A percentile compares a stretch with the other conserved stretches of the same genome.
These are phyloP conservation scores for Hyphodiscus hymeniophilus DNA, from an alignment of 495 filamentous ascomycete species.

Conservation along the genomic window DNA sequence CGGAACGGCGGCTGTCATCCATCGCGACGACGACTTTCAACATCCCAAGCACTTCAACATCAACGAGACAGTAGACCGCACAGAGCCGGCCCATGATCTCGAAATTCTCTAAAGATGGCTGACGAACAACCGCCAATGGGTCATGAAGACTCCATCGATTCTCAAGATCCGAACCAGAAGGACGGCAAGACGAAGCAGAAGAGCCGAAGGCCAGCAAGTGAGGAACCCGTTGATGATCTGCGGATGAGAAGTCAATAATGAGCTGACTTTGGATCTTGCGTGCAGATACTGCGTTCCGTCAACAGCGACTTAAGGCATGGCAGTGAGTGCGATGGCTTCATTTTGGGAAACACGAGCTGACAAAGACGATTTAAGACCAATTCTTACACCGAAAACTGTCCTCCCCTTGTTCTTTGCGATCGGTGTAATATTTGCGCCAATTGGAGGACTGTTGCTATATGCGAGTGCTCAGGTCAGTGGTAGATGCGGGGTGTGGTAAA, in stretches of 20 bases:
- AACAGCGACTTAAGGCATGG: slow-evolving; percentile 91
- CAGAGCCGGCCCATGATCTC: slow-evolving; percentile 17
- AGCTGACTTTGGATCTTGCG: slow-evolving; percentile 13
- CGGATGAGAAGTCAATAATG: neutral
- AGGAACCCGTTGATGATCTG: slow-evolving; percentile 23
- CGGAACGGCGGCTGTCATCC: slow-evolving; percentile 7
- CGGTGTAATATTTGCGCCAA: slow-evolving; percentile 79
- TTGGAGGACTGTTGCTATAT: slow-evolving; percentile 77
- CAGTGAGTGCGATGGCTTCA: slow-evolving; percentile 49
- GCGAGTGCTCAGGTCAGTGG: slow-evolving; percentile 61
- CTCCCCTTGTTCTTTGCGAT: slow-evolving; percentile 82
- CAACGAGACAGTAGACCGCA: slow-evolving; percentile 5
- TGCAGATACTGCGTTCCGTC: slow-evolving; percentile 82
- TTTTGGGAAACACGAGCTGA: slow-evolving; percentile 8
- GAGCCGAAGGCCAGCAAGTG: slow-evolving; percentile 78
- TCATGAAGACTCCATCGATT: slow-evolving; percentile 32
- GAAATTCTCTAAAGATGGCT: slow-evolving; percentile 15
- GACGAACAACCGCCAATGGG: slow-evolving; percentile 9
- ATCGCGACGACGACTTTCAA: slow-evolving; percentile 4
- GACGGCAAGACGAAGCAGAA: slow-evolving; percentile 60
- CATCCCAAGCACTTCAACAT: neutral
- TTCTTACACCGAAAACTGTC: slow-evolving; percentile 87
- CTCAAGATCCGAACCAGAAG: slow-evolving; percentile 28
- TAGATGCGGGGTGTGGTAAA: neutral
- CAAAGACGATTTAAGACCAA: slow-evolving; percentile 49